A percentile compares a stretch with the other conserved stretches of the same genome.
phyloP scores from a whole-genome alignment of 2,329 filamentous ascomycete genomes.

The Plenodomus lindquistii region DNA sequence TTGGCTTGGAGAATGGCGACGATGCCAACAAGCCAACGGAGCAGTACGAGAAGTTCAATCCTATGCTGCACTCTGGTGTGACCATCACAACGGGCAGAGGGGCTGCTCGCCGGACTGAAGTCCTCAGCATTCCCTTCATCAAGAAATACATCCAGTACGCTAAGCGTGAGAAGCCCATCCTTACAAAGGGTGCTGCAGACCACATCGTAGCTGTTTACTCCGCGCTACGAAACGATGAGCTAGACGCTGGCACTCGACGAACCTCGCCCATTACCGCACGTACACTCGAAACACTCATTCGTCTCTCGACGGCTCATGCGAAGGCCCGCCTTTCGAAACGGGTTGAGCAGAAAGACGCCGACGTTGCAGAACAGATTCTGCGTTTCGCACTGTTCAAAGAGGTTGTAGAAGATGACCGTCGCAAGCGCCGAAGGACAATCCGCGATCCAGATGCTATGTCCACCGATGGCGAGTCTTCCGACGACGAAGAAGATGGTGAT shows the following conservation, averaged over 20 bases:
- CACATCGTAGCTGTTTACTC: conserved; percentile 92
- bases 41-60: conserved; percentile 94
- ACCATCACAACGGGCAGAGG: conserved; percentile 75
- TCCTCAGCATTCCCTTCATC: conserved; percentile 95
- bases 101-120: conserved; percentile 75
- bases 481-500: conserved; percentile 64
- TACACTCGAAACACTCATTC: conserved; percentile 97
- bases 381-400: conserved; percentile 98
- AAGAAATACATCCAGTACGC: conserved; percentile 99
- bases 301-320: conserved; percentile 92
- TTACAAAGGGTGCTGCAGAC: conserved; percentile 89
- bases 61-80: conserved; percentile 92
- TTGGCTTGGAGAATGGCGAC: conserved; percentile 78
- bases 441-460: conserved; percentile 59
- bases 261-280: conserved; percentile 95
- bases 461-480: conserved; percentile 62
- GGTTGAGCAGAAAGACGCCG: conserved; percentile 86
- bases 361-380: conserved; percentile 85
- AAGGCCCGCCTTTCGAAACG: conserved; percentile 86
- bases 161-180: conserved; percentile 84
- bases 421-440: conserved; percentile 80
- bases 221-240: conserved; percentile 89
- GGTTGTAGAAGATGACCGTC: conserved; percentile 75
- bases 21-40: conserved; percentile 78
- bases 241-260: conserved; percentile 89